Evolutionary conservation across 306 rosid genomes (phyloP).

Genomic region (Glycine latifolia): DNA sequence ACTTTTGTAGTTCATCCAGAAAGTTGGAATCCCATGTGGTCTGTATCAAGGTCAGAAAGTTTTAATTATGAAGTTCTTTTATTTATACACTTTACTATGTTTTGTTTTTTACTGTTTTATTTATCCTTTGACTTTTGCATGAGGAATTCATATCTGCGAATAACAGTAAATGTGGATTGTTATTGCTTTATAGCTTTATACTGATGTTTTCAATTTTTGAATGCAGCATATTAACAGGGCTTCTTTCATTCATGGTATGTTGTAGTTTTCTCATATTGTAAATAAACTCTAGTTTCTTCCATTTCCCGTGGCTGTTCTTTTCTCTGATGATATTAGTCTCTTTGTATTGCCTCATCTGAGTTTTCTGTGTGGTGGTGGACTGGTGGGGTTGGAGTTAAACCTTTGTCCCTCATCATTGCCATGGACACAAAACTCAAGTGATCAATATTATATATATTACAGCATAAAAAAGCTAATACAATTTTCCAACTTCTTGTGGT

Average conservation of each 20-base stretch:
- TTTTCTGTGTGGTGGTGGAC: not conserved
- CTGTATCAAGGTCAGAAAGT: constrained; percentile 85
- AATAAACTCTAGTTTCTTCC: constrained; percentile 12
- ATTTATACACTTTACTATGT: not conserved
- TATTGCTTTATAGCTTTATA: constrained; percentile 22
- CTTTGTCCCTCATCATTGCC: not conserved
- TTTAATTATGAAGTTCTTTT: constrained; percentile 29
- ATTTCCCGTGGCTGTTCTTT: not conserved
- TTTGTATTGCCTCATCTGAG: not conserved
- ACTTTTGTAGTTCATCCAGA: constrained; percentile 89
- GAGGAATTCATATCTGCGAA: constrained; percentile 16
- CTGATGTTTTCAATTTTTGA: constrained; percentile 54
- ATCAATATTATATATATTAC: not conserved
- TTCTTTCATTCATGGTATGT: constrained; percentile 92
- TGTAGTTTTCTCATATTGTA: constrained; percentile 42
- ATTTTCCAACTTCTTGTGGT: not conserved
- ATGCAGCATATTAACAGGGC: constrained; percentile 98
- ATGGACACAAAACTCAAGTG: constrained; percentile 3
- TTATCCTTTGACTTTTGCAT: constrained; percentile 20
- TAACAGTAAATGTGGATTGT: constrained; percentile 37
- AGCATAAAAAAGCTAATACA: constrained; percentile 2
- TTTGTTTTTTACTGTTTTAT: not conserved
- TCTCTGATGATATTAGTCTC: not conserved
- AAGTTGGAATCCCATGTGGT: constrained; percentile 99
- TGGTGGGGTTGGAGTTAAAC: not conserved